Conservation (phyloP, 129 eudicot species). For the Heracleum sosnowskyi region DNA sequence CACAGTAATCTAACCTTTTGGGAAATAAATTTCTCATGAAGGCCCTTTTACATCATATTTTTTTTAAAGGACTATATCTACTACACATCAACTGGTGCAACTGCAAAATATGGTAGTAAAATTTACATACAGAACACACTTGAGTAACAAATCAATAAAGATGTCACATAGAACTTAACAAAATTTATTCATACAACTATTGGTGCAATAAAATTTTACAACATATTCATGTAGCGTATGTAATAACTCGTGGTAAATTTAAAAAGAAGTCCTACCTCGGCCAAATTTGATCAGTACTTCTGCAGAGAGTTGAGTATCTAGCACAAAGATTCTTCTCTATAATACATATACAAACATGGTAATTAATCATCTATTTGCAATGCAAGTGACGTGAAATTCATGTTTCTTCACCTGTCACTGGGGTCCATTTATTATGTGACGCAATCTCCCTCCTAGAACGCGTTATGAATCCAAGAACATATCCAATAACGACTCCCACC, state of each 20-base stretch:
- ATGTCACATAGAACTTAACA: neutral
- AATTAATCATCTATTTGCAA: neutral
- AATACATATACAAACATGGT: neutral
- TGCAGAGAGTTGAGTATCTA: neutral
- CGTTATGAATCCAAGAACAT: slow-evolving; percentile 58
- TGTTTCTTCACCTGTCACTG: slow-evolving; percentile 56
- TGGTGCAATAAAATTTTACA: neutral
- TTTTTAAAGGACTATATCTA: no score
- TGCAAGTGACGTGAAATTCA: slow-evolving; percentile 11
- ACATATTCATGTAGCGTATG: neutral
- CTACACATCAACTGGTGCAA: neutral
- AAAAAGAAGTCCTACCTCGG: neutral
- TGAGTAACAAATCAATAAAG: neutral
- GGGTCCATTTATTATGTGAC: slow-evolving; percentile 47
- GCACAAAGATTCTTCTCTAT: neutral
- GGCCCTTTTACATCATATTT: no score
- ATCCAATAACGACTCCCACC: slow-evolving; percentile 58
- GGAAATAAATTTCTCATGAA: no score
- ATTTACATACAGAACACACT: neutral
- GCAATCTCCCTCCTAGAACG: slow-evolving; percentile 35
- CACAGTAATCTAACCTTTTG: no score
- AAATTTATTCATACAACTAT: no score
- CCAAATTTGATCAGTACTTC: neutral
- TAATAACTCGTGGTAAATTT: neutral
- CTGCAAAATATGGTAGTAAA: neutral